Conservation (phyloP, 345 rosid genomes). For the Salix dunnii region DNA sequence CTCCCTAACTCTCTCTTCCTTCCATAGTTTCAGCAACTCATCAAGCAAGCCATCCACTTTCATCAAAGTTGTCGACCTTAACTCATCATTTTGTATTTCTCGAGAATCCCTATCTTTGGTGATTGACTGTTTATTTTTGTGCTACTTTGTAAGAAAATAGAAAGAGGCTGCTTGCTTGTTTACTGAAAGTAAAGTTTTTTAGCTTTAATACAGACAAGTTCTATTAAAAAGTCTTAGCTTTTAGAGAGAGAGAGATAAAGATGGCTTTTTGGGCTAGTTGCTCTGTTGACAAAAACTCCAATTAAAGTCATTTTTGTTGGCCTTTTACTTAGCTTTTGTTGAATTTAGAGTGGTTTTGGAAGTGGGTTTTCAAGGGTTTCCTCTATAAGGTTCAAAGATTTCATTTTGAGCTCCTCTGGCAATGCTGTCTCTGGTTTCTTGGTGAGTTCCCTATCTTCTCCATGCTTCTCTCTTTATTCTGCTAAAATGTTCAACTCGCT, state of each 20-base stretch:
- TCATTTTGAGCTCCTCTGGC: slow-evolving; percentile 23
- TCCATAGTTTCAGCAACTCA: neutral
- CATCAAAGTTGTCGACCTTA: neutral
- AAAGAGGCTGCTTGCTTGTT: neutral
- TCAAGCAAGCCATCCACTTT: neutral
- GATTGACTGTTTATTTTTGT: neutral
- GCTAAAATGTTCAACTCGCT: neutral
- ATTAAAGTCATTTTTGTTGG: slow-evolving; percentile 27
- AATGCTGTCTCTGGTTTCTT: slow-evolving; percentile 37
- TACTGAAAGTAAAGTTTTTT: slow-evolving; percentile 1
- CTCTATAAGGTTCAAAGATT: slow-evolving; percentile 15
- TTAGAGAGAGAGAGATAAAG: neutral
- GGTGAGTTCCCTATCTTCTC: slow-evolving; percentile 34
- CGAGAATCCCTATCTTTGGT: neutral
- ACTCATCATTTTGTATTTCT: neutral
- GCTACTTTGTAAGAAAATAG: neutral
- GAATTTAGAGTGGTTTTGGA: slow-evolving; percentile 31
- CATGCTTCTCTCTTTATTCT: neutral
- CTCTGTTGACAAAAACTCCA: slow-evolving; percentile 17
- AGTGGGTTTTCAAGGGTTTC: slow-evolving; percentile 25
- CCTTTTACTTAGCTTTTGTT: slow-evolving; percentile 22
- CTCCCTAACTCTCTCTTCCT: neutral
- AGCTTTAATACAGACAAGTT: neutral
- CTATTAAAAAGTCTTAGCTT: too few species aligned
- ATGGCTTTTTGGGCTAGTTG: neutral